phyloP scores from a whole-genome alignment of 2,329 filamentous ascomycete genomes.

The Aureobasidium mangrovei region DNA sequence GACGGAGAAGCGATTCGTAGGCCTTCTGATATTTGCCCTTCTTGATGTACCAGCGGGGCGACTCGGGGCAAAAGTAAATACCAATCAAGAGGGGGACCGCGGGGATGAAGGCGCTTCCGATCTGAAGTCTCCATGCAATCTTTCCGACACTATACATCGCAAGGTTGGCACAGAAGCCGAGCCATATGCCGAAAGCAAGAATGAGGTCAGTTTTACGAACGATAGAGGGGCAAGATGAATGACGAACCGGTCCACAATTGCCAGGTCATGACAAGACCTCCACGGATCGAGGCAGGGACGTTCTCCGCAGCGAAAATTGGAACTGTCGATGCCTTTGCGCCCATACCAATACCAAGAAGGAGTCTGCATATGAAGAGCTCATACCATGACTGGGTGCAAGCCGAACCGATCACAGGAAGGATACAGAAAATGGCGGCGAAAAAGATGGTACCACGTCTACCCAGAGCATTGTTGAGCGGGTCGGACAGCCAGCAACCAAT shows the following conservation, averaged over 20 bases:
- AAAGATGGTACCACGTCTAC: slow-evolving; percentile 31
- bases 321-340: slow-evolving; percentile 15
- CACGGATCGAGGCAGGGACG: slow-evolving; percentile 18
- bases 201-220: slow-evolving; percentile 29
- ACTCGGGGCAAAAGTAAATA: slow-evolving; percentile 26
- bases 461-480: slow-evolving; percentile 24
- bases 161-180: slow-evolving; percentile 35
- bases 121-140: slow-evolving; percentile 38
- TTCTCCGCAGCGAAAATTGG: slow-evolving; percentile 16
- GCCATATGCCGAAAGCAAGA: slow-evolving; percentile 39
- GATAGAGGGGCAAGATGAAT: neutral
- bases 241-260: slow-evolving; percentile 22
- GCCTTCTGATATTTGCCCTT: slow-evolving; percentile 32
- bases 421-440: slow-evolving; percentile 22
- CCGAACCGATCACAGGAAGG: slow-evolving; percentile 10
- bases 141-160: slow-evolving; percentile 31
- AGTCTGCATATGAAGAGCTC: slow-evolving; percentile 15
- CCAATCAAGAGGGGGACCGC: slow-evolving; percentile 37
- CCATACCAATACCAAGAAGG: slow-evolving; percentile 18
- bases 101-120: slow-evolving; percentile 41
- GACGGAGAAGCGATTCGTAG: slow-evolving; percentile 30
- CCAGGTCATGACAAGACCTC: slow-evolving; percentile 25
- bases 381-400: slow-evolving; percentile 13
- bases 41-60: slow-evolving; percentile 30
- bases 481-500: slow-evolving; percentile 21